phyloP scores from a whole-genome alignment of 176 grass and related monocot genomes.

The Dendrocalamus sinicus region DNA sequence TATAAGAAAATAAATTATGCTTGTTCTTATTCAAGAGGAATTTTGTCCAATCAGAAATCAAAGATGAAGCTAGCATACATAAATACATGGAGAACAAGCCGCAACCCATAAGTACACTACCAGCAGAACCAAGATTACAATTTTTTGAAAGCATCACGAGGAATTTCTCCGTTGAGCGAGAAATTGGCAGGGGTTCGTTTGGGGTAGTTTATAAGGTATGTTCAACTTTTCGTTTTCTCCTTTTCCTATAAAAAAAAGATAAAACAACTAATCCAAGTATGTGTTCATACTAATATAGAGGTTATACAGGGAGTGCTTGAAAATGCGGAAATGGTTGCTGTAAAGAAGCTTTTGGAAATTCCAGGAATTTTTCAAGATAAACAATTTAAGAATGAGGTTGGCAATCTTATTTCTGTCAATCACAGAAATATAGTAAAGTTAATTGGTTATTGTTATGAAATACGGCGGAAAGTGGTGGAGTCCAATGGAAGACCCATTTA shows the following conservation, averaged over 20 bases:
- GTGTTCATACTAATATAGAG: neutral
- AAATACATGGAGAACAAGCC: neutral
- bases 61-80: neutral
- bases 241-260: too few relatives aligned
- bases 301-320: conserved; percentile 25
- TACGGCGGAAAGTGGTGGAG: neutral
- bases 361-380: neutral
- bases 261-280: neutral
- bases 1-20: neutral
- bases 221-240: neutral
- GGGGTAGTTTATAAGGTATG: conserved; percentile 46
- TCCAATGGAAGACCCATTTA: neutral
- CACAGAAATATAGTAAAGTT: conserved; percentile 37
- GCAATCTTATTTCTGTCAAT: conserved; percentile 9
- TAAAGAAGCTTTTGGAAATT: conserved; percentile 30
- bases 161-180: neutral
- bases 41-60: conserved; percentile 1
- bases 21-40: neutral
- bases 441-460: conserved; percentile 39
- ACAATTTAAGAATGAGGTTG: conserved; percentile 23
- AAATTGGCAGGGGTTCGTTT: conserved; percentile 34
- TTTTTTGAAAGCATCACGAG: conserved; percentile 2
- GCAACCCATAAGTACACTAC: neutral
- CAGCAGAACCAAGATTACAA: neutral
- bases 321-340: conserved; percentile 9